Conservation (phyloP, 2,329 filamentous ascomycete species). For the Monilinia fructigena region DNA sequence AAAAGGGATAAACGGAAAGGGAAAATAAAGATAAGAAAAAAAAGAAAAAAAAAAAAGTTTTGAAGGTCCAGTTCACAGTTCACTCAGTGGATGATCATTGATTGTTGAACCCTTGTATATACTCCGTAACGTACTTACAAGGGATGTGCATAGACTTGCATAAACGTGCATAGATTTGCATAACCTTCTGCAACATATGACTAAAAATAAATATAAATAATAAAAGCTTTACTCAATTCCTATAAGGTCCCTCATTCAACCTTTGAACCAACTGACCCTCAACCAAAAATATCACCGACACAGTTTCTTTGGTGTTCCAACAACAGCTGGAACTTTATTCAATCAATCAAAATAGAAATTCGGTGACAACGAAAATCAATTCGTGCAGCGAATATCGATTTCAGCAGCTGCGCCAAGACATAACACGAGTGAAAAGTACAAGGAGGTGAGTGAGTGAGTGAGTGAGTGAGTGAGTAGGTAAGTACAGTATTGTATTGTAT, state of each 20-base stretch:
- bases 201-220: not conserved
- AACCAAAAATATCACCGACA: not conserved
- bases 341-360: too few species aligned
- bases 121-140: not conserved
- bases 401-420: conserved; percentile 13
- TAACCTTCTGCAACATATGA: not conserved
- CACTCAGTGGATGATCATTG: too few species aligned
- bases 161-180: not conserved
- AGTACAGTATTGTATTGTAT: too few species aligned
- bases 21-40: too few species aligned
- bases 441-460: not conserved
- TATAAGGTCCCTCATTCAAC: too few species aligned
- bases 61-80: too few species aligned
- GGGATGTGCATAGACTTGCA: not conserved
- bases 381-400: conserved; percentile 8
- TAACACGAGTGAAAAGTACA: conserved; percentile 4
- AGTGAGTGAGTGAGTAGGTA: too few species aligned
- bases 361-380: conserved; percentile 10
- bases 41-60: too few species aligned
- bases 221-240: not conserved
- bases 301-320: not conserved
- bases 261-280: too few species aligned
- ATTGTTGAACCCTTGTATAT: too few species aligned
- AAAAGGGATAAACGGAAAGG: too few species aligned
- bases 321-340: too few species aligned